Base-by-base conservation (phyloP, 305 asterid species). In the Fraxinus ornus region DNA sequence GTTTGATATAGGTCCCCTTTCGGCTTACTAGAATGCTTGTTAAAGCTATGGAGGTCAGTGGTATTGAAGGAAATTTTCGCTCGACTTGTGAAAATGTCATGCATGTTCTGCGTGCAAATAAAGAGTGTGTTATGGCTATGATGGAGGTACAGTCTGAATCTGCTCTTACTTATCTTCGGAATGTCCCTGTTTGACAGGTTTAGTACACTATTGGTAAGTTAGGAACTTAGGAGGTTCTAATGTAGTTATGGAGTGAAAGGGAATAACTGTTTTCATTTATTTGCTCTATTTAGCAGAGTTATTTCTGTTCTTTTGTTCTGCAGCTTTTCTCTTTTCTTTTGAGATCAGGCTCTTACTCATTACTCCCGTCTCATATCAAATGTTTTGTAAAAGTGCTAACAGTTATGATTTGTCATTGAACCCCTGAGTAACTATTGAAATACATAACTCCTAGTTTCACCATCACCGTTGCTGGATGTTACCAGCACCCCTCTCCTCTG, bases 1-100 rank as follows among this genome's bases (percentile, higher is more conserved):
- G 83, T 60, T 77, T 87, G 84, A 78, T 89, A 73, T 82, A 97
- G 99, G 99, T 97, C 89, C 99, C 99, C 70, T 97, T 94, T 86
- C 99, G 99, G 75, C 94, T 97, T 77, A 97, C 99, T 24, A 93
- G 99, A 90, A 97, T 97, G 99, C 99, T 94, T 80, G 97, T 93
- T 82, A 97, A 93, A 89, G 99, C 99, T 86, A 97, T 97, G 99
- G 98, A 97, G 89, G 98, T 97, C 84, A 97, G 99, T 87, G 99
- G 98, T 75, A 91, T 97, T 72, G 99, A 97, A 88, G 99, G 99
- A 81, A 94, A 94, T 86, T 97, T 97, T 88, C 97, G 98, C 78
- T 92, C 97, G 72, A 97, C 99, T n/a, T 97, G 99, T 85, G 99
- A 95, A 88, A 93, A 84, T 89, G 99, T 97, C 85, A 93, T 97